Evolutionary conservation across 768 basidiomycete genomes (phyloP).

Genomic region (Podaxis sp.): DNA sequence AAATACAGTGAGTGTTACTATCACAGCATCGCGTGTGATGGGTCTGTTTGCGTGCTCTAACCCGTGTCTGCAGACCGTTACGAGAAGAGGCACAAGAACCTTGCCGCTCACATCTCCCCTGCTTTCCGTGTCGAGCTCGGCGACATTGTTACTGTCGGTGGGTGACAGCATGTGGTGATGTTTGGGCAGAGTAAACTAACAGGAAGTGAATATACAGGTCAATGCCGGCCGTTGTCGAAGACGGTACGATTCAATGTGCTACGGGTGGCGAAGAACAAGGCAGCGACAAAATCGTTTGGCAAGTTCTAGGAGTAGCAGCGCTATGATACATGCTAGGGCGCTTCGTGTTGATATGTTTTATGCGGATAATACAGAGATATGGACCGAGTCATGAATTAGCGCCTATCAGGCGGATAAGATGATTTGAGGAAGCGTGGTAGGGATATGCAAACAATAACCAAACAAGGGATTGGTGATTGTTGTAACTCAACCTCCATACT

Average conservation of each 20-base stretch:
- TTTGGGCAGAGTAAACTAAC: slow-evolving; percentile 7
- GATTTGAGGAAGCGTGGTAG: not conserved
- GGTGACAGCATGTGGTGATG: slow-evolving; percentile 26
- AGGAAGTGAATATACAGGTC: slow-evolving; percentile 45
- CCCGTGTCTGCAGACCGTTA: slow-evolving; percentile 70
- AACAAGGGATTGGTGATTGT: slow-evolving; percentile 23
- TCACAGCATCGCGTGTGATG: not conserved
- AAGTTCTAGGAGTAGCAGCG: slow-evolving; percentile 65
- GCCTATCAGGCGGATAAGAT: slow-evolving; percentile 7
- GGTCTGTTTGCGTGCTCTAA: slow-evolving; percentile 7
- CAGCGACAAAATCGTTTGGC: slow-evolving; percentile 83
- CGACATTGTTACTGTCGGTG: slow-evolving; percentile 92
- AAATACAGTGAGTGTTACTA: slow-evolving; percentile 81
- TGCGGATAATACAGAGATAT: slow-evolving; percentile 8
- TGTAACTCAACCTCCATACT: slow-evolving; percentile 17
- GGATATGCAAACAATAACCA: slow-evolving; percentile 30
- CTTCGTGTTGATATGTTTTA: slow-evolving; percentile 12
- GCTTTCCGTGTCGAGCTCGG: slow-evolving; percentile 98
- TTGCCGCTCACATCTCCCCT: slow-evolving; percentile 95
- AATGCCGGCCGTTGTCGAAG: slow-evolving; percentile 99
- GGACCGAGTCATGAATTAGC: slow-evolving; percentile 10
- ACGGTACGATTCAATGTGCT: slow-evolving; percentile 99
- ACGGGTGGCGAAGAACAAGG: slow-evolving; percentile 93
- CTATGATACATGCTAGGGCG: slow-evolving; percentile 15
- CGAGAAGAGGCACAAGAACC: slow-evolving; percentile 98